Base-by-base conservation (phyloP, 2,329 filamentous ascomycete species). In the Metarhizium anisopliae region DNA sequence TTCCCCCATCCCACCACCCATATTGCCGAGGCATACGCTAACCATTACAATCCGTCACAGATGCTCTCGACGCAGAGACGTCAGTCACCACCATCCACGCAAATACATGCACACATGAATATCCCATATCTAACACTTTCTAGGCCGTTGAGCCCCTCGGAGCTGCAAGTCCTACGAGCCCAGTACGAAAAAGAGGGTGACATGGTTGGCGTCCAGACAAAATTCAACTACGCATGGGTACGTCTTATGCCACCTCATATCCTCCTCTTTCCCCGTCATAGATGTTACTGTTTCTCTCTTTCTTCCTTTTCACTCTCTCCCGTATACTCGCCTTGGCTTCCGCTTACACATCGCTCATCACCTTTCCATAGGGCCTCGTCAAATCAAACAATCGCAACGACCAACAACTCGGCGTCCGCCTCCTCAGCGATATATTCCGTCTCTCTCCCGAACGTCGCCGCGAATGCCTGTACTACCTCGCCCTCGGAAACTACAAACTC, bases 191-290 rank as follows among this genome's bases (percentile, higher is more conserved):
- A 96, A 70, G 94, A 99, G 75, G 94, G 93, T 63, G 90, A 95
- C 66, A 95, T 95, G 78, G 93, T 96, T 59, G 92, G 93, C 58
- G 83, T 99, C 45, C 94, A 99, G 74, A 99, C 94, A 59, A 97
- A 97, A 71, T 99, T 99, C 83, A 99, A 99, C 84, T 97, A 93
- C 72, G 93, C 94, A 69, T 99, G 94, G 94, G 91, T 95, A 83
- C 56, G 78, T 63, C 40, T 40, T 13, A 11, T 11, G 32, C 6
- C 32, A 35, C 32, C 32, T 35, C 32, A 13, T 42, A 13, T 42
- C 4, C 14, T 42, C 25, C 25, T 25, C 25, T 25, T 25, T 25
- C 25, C 25, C 4, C 4, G 25, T 4, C 4, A 25, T 25, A 1
- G 25, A 25, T 25, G 25, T 25, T 1, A 3, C 25, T 25, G 4